phyloP scores from a whole-genome alignment of 176 grass and related monocot genomes.

The Oryza australiensis region DNA sequence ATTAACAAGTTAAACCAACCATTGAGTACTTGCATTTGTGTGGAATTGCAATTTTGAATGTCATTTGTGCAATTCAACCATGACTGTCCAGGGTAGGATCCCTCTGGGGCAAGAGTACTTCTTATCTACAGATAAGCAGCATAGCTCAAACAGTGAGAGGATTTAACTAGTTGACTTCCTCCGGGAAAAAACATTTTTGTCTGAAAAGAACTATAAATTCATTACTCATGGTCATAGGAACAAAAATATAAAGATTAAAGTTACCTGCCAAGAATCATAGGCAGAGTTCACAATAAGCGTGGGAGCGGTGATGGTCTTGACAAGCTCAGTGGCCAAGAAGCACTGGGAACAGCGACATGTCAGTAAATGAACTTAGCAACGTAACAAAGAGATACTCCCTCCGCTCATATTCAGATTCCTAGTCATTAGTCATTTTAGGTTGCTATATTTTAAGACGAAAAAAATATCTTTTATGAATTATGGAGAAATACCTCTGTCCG shows the following conservation, averaged over 20 bases:
- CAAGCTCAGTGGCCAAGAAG: constrained; percentile 62
- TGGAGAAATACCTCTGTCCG: constrained; percentile 23
- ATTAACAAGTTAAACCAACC: constrained; percentile 31
- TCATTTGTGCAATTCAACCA: constrained; percentile 49
- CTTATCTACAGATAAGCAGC: constrained; percentile 26
- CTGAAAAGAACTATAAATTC: background rate
- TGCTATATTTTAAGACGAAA: too few species aligned
- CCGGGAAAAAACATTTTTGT: background rate
- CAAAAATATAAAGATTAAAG: background rate
- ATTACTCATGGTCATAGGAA: background rate
- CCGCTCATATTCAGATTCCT: too few species aligned
- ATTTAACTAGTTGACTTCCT: background rate
- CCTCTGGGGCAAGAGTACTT: constrained; percentile 38
- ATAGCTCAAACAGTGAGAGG: background rate
- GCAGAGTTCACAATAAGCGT: constrained; percentile 64
- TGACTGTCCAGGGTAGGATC: constrained; percentile 23
- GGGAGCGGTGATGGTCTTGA: constrained; percentile 50
- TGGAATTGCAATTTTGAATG: constrained; percentile 41
- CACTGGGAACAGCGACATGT: constrained; percentile 43
- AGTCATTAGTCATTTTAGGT: too few species aligned
- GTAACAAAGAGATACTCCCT: too few species aligned
- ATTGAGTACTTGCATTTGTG: constrained; percentile 52
- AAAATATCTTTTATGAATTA: background rate
- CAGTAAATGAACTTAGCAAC: background rate
- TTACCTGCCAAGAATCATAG: constrained; percentile 76